Base-by-base conservation (phyloP, 768 basidiomycete species). In the Mrakia blollopis region DNA sequence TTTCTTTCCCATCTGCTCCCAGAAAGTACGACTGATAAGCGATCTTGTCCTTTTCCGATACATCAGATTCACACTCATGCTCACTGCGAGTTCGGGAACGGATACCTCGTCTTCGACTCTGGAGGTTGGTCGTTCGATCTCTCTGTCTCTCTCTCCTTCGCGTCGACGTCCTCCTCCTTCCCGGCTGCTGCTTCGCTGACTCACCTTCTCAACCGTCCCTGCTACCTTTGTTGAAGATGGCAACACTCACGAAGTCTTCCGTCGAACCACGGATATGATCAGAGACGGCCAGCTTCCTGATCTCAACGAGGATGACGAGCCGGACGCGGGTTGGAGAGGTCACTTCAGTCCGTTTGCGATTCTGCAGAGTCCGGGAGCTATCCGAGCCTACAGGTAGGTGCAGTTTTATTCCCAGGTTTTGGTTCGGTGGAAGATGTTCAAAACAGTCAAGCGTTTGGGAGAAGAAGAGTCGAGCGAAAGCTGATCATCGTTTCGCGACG, bases 11-110 rank as follows among this genome's bases (percentile, higher is more conserved):
- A 1, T 32, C 28, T 57, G n/a, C 57, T 28, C 10, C 28, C 9
- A 23, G n/a, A 44, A n/a, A 16, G 41, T 8, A 41, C 57, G 57
- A 63, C 47, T 50, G 57, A 60, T 16, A 32, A 32, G 39, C n/a
- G 28, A 23, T 21, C 28, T 28, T n/a, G 44, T 8, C 16, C 37
- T 18, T 18, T 16, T 28, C 9, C n/a, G 3, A 3, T 52, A 3
- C 5, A 7, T 14, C 37, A 67, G 41, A 67, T 76, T 23, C 60
- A 41, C 25, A 41, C 54, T 32, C 67, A 76, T 18, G 50, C 75
- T 39, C 75, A 76, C 32, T 63, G 70, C 47, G 75, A 76, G 60
- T 76, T 60, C 10, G 75, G 47, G 16, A 57, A 76, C 8, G 75
- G 75, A 1, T 76, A 69, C 41, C 28, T 71, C 8, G 50, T 76